A percentile compares a stretch with the other conserved stretches of the same genome.
These are phyloP conservation scores for Pyrenophora tritici-repentis DNA, from an alignment of 2,329 filamentous ascomycete genomes.

Conservation along the genomic window DNA sequence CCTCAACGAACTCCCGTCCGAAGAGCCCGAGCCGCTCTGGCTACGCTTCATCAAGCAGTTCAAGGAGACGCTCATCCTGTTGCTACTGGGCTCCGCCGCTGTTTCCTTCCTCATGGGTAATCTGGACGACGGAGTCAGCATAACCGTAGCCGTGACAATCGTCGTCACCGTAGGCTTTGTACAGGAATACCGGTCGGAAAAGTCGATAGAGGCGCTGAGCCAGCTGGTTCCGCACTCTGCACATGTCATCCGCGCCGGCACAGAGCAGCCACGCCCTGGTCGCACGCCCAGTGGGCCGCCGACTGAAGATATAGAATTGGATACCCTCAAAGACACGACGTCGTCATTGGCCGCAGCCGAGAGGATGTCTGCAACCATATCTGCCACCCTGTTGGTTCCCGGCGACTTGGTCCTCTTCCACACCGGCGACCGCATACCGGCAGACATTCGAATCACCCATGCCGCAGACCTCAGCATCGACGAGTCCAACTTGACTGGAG, in stretches of 20 bases:
- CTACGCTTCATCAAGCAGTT: conserved; percentile 95
- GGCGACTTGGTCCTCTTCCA: conserved; percentile 93
- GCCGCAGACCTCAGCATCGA: conserved; percentile 91
- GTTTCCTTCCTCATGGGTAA: conserved; percentile 92
- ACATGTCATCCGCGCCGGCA: conserved; percentile 74
- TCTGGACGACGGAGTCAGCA: conserved; percentile 92
- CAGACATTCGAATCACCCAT: conserved; percentile 91
- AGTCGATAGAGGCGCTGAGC: conserved; percentile 93
- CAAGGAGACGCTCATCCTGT: conserved; percentile 89
- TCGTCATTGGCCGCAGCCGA: conserved; percentile 69
- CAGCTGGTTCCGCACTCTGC: conserved; percentile 94
- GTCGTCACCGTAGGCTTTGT: conserved; percentile 95
- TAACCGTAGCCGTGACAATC: conserved; percentile 93
- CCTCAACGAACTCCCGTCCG: conserved; percentile 91
- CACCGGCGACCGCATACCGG: conserved; percentile 93
- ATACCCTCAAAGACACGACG: conserved; percentile 58
- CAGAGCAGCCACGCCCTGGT: conserved; percentile 28
- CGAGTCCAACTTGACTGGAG: conserved; percentile 93
- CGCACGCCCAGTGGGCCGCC: conserved; percentile 29
- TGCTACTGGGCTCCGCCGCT: conserved; percentile 86
- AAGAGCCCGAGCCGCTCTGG: conserved; percentile 93
- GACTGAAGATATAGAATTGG: conserved; percentile 52
- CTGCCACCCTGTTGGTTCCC: conserved; percentile 84
- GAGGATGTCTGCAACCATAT: conserved; percentile 79
- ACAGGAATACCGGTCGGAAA: conserved; percentile 96